Conservation (phyloP, 2,329 filamentous ascomycete species). For the Fusarium austroafricanum region DNA sequence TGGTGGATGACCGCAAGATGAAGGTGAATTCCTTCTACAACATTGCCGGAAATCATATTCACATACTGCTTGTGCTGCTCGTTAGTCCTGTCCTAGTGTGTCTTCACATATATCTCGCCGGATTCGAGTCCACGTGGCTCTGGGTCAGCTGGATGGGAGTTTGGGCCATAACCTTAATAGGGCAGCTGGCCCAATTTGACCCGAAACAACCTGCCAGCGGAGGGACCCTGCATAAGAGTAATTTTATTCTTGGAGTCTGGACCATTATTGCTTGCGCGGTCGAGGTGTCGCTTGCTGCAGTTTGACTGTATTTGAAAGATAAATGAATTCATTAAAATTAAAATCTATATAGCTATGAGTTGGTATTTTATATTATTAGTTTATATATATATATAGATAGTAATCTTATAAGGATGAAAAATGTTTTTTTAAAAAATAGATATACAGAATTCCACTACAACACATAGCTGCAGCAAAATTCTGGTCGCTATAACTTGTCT, state of each 20-base stretch:
- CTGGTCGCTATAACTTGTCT: not conserved
- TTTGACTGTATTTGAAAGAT: not conserved
- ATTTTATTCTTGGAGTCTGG: slow-evolving; percentile 40
- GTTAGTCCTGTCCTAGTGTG: not conserved
- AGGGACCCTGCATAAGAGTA: slow-evolving; percentile 36
- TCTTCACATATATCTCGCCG: not conserved
- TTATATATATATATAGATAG: too few relatives aligned
- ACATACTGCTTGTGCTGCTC: not conserved
- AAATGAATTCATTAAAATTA: too few relatives aligned
- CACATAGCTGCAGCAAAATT: not conserved
- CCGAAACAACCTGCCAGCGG: slow-evolving; percentile 36
- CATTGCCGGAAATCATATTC: not conserved
- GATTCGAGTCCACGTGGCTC: not conserved
- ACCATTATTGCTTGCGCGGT: slow-evolving; percentile 33
- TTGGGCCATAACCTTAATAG: not conserved
- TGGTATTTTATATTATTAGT: too few relatives aligned
- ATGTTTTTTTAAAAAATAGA: not conserved
- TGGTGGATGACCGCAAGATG: slow-evolving; percentile 41
- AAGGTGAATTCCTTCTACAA: slow-evolving; percentile 38
- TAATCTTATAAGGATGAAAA: too few relatives aligned
- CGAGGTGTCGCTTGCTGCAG: slow-evolving; percentile 18
- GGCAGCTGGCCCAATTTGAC: slow-evolving; percentile 37
- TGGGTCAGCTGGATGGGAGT: not conserved
- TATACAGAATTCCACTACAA: not conserved
- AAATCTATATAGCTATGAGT: too few relatives aligned